These are phyloP conservation scores for Parsonsia alboflavescens DNA, from an alignment of 257 asterid genomes.

Conservation along the genomic window DNA sequence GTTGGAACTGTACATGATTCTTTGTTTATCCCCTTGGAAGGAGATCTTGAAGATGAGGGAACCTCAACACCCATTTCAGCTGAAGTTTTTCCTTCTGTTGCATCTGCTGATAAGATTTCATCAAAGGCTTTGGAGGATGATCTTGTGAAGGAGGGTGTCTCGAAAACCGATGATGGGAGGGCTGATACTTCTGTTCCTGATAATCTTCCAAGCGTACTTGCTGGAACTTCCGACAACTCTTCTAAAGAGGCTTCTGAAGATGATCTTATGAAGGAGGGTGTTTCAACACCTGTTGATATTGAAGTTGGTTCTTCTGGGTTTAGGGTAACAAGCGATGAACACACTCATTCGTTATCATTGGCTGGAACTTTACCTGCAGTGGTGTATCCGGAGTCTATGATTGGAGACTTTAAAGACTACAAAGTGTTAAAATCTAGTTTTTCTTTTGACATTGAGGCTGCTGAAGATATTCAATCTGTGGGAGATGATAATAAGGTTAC, in stretches of 20 bases:
- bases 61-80: constrained; percentile 7
- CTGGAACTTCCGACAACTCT: background rate
- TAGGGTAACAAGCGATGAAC: constrained; percentile 4
- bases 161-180: constrained; percentile 1
- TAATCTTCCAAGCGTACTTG: constrained; percentile 21
- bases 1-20: background rate
- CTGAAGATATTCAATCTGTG: constrained; percentile 22
- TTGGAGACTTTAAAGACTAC: constrained; percentile 29
- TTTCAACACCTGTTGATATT: background rate
- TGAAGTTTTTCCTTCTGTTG: background rate
- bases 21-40: constrained; percentile 8
- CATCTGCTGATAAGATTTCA: background rate
- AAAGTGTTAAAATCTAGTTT: constrained; percentile 22
- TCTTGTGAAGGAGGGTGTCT: constrained; percentile 7
- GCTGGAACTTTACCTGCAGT: constrained; percentile 14
- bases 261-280: constrained; percentile 18
- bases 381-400: constrained; percentile 19
- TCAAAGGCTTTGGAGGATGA: constrained; percentile 19
- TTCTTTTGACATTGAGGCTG: constrained; percentile 25
- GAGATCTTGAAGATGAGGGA: constrained; percentile 29
- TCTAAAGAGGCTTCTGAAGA: background rate
- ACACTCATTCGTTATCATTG: background rate
- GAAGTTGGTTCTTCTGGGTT: constrained; percentile 8
- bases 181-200: constrained; percentile 15
- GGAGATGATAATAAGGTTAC: constrained; percentile 20